phyloP scores from a whole-genome alignment of 1,139 yeast species.

The Casaregolazyma lundiana region DNA sequence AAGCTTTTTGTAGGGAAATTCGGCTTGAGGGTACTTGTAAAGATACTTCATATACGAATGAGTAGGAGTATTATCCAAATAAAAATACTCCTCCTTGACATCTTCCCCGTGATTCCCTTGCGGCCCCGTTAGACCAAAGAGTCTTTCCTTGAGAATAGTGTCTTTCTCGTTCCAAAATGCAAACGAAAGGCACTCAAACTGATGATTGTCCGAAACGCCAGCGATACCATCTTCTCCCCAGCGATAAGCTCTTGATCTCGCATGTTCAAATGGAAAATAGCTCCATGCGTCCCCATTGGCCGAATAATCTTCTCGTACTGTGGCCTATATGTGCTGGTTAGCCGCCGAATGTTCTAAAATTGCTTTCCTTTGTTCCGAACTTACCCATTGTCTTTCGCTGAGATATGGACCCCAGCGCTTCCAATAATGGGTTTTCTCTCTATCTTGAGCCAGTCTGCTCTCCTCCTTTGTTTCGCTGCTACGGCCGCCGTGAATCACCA shows the following conservation, averaged over 20 bases:
- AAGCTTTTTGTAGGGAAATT: slow-evolving; percentile 78
- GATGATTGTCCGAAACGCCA: slow-evolving; percentile 86
- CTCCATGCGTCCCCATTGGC: slow-evolving; percentile 87
- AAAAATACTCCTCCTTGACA: slow-evolving; percentile 80
- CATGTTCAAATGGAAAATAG: slow-evolving; percentile 83
- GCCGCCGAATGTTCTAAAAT: background rate
- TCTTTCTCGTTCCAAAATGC: slow-evolving; percentile 94
- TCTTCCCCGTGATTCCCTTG: slow-evolving; percentile 97
- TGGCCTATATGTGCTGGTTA: slow-evolving; percentile 42
- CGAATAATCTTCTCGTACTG: slow-evolving; percentile 91
- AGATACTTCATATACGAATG: slow-evolving; percentile 91
- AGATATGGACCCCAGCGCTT: slow-evolving; percentile 91
- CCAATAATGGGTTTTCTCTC: slow-evolving; percentile 58
- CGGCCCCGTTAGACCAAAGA: slow-evolving; percentile 87
- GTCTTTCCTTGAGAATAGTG: slow-evolving; percentile 76
- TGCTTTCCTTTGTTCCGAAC: slow-evolving; percentile 14
- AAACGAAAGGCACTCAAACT: slow-evolving; percentile 66
- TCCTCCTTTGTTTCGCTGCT: slow-evolving; percentile 54
- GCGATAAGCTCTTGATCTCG: slow-evolving; percentile 75
- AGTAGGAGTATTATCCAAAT: slow-evolving; percentile 87
- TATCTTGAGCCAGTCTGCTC: slow-evolving; percentile 57
- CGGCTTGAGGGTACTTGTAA: slow-evolving; percentile 85
- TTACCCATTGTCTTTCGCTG: slow-evolving; percentile 82
- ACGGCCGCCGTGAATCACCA: slow-evolving; percentile 31
- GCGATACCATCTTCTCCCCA: slow-evolving; percentile 99